phyloP scores from a whole-genome alignment of 257 asterid species.

The Solanum sitiens region DNA sequence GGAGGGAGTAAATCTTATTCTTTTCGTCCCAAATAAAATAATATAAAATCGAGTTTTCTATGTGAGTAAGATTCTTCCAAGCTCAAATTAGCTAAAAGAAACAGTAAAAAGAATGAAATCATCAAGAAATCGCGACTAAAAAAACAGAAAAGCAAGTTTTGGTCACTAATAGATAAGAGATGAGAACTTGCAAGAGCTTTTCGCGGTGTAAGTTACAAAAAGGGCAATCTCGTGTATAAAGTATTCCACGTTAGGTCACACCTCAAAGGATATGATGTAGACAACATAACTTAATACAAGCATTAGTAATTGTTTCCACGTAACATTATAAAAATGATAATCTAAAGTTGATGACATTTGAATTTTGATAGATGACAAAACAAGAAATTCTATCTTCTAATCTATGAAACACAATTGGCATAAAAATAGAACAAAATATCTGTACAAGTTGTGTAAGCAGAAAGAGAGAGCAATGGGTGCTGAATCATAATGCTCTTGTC shows the following conservation, averaged over 20 bases:
- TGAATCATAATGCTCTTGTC: conserved; percentile 1
- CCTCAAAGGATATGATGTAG: not conserved
- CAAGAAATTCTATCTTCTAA: not conserved
- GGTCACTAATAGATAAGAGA: not conserved
- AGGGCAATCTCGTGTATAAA: not conserved
- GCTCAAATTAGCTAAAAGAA: not conserved
- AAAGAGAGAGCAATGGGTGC: not conserved
- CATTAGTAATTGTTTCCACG: not conserved
- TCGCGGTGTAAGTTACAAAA: not conserved
- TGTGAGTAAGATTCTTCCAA: no score
- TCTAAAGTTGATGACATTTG: not conserved
- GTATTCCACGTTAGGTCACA: not conserved
- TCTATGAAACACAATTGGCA: not conserved
- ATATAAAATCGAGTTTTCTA: not conserved
- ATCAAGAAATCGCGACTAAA: not conserved
- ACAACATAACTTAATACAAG: no score
- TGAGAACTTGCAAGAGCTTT: not conserved
- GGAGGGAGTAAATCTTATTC: not conserved
- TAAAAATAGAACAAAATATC: not conserved
- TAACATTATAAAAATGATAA: not conserved
- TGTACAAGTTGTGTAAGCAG: not conserved
- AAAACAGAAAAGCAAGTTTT: not conserved
- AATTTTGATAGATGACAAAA: not conserved
- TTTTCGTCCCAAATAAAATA: not conserved
- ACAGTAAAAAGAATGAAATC: not conserved